phyloP scores from a whole-genome alignment of 2,329 filamentous ascomycete species.

The Drechmeria coniospora region DNA sequence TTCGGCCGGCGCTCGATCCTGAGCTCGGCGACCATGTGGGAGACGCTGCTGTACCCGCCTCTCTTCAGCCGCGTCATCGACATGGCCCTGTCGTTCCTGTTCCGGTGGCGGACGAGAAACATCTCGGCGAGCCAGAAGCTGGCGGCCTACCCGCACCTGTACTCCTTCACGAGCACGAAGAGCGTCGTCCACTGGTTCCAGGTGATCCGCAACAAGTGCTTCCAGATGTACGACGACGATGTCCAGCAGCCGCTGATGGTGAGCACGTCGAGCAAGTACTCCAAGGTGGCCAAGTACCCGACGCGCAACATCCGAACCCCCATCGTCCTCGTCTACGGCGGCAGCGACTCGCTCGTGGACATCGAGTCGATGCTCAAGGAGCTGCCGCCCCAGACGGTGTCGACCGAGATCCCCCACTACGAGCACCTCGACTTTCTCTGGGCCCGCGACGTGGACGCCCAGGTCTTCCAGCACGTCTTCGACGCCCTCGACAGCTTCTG shows the following conservation, averaged over 20 bases:
- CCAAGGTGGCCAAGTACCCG: slow-evolving; percentile 91
- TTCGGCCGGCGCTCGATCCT: slow-evolving; percentile 88
- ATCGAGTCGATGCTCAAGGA: slow-evolving; percentile 86
- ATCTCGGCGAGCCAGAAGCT: slow-evolving; percentile 81
- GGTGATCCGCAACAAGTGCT: slow-evolving; percentile 88
- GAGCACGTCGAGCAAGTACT: slow-evolving; percentile 63
- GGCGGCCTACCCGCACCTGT: slow-evolving; percentile 87
- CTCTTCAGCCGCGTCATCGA: slow-evolving; percentile 86
- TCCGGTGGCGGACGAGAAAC: slow-evolving; percentile 77
- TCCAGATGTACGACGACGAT: slow-evolving; percentile 98
- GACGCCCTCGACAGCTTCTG: slow-evolving; percentile 67
- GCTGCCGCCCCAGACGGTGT: slow-evolving; percentile 69
- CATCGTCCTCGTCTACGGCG: slow-evolving; percentile 84
- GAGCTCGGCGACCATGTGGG: slow-evolving; percentile 91
- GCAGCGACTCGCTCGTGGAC: slow-evolving; percentile 84
- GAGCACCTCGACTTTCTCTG: slow-evolving; percentile 96
- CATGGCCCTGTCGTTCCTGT: slow-evolving; percentile 63
- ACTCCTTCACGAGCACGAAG: slow-evolving; percentile 94
- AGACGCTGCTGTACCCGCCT: slow-evolving; percentile 84
- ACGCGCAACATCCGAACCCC: slow-evolving; percentile 96
- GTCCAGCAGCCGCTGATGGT: slow-evolving; percentile 62
- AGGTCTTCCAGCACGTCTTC: slow-evolving; percentile 85
- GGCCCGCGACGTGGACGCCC: slow-evolving; percentile 68
- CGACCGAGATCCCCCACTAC: slow-evolving; percentile 78
- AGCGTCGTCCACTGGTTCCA: slow-evolving; percentile 99